Conservation (phyloP, 208 protist genomes). For the Novymonas esmeraldas region DNA sequence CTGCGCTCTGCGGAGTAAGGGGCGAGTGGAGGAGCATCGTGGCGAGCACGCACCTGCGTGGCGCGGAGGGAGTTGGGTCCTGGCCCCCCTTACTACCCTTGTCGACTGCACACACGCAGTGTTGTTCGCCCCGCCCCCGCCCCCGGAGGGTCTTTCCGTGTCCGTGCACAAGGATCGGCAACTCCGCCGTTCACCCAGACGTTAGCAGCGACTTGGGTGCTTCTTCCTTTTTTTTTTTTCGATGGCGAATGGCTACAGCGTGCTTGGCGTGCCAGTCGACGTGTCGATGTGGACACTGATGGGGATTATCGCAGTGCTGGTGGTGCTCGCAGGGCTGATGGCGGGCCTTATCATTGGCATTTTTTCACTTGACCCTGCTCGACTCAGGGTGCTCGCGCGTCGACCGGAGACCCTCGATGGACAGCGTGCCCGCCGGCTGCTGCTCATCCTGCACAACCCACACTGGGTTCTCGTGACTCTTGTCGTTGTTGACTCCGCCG, state of each 20-base stretch:
- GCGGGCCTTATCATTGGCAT: conserved; percentile 71
- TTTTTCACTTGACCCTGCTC: conserved; percentile 69
- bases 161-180: too few species aligned
- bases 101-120: too few species aligned
- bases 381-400: conserved; percentile 39
- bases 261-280: conserved; percentile 52
- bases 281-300: conserved; percentile 38
- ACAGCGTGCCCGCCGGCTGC: conserved; percentile 37
- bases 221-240: background rate
- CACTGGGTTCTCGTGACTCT: conserved; percentile 80
- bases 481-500: conserved; percentile 54
- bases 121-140: too few species aligned
- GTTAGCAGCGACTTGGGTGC: background rate
- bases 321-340: conserved; percentile 55
- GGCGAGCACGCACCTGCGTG: too few species aligned
- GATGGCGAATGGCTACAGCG: conserved; percentile 30
- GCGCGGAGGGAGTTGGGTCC: too few species aligned
- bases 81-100: too few species aligned
- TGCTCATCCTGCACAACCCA: conserved; percentile 55
- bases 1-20: too few species aligned
- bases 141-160: too few species aligned
- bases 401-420: conserved; percentile 46
- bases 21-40: too few species aligned
- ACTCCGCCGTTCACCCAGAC: too few species aligned
- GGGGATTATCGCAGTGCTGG: conserved; percentile 42